phyloP scores from a whole-genome alignment of 2,329 filamentous ascomycete species.

The Cladobotryum protrusum region DNA sequence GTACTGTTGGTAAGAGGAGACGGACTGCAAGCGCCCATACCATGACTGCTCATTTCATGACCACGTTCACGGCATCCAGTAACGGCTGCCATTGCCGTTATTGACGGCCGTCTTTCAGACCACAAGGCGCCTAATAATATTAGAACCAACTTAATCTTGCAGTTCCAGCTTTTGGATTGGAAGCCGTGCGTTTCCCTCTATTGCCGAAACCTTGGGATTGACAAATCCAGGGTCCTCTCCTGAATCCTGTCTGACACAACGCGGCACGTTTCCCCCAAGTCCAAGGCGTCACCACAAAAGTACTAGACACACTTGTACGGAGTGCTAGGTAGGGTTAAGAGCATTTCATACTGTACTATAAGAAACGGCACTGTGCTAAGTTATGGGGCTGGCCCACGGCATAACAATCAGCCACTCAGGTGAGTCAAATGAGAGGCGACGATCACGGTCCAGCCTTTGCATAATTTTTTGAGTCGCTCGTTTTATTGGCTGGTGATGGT shows the following conservation, averaged over 20 bases:
- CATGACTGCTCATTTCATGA: too few relatives aligned
- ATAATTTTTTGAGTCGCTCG: slow-evolving; percentile 14
- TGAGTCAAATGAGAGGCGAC: slow-evolving; percentile 13
- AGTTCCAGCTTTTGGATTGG: background rate
- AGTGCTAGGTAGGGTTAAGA: background rate
- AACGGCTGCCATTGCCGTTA: too few relatives aligned
- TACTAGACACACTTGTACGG: background rate
- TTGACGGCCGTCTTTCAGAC: background rate
- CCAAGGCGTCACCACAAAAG: too few relatives aligned
- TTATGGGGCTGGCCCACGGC: slow-evolving; percentile 7
- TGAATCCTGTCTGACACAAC: slow-evolving; percentile 9
- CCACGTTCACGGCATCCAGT: too few relatives aligned
- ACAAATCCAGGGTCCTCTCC: slow-evolving; percentile 7
- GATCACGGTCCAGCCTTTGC: slow-evolving; percentile 20
- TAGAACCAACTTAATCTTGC: slow-evolving; percentile 3
- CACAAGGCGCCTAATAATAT: slow-evolving; percentile 13
- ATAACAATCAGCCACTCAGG: slow-evolving; percentile 15
- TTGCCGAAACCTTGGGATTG: background rate
- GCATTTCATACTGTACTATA: slow-evolving; percentile 5
- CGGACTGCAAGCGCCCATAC: too few relatives aligned
- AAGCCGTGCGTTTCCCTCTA: background rate
- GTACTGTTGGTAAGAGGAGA: too few relatives aligned
- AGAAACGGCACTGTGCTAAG: slow-evolving; percentile 5
- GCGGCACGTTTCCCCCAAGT: background rate
- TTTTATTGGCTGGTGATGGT: slow-evolving; percentile 17